phyloP scores from a whole-genome alignment of 495 filamentous ascomycete species.

The Xylaria nigripes region DNA sequence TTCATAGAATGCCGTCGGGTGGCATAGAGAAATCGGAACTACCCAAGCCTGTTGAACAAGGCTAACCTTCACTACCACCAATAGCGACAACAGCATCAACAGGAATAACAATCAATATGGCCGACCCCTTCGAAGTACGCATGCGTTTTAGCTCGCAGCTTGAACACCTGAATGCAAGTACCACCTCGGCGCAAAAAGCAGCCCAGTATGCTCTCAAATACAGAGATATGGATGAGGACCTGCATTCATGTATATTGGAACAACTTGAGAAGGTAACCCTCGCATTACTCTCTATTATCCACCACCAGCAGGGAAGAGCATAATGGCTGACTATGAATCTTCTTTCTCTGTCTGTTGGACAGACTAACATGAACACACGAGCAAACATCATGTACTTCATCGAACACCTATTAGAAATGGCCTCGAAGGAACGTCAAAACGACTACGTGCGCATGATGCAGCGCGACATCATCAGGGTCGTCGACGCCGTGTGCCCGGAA shows the following conservation, averaged over 20 bases:
- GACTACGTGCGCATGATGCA: conserved; percentile 91
- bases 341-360: background rate
- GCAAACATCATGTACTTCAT: conserved; percentile 99
- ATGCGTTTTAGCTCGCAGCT: conserved; percentile 90
- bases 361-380: conserved; percentile 91
- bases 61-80: background rate
- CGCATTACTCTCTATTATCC: background rate
- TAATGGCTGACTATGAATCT: background rate
- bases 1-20: background rate
- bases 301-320: background rate
- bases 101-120: conserved; percentile 43
- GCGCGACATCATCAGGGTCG: conserved; percentile 77
- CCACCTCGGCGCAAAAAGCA: conserved; percentile 81
- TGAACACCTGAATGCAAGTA: conserved; percentile 78
- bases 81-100: background rate
- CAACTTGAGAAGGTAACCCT: conserved; percentile 69
- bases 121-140: conserved; percentile 95
- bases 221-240: conserved; percentile 86
- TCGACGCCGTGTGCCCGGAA: conserved; percentile 80
- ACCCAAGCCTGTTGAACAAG: background rate
- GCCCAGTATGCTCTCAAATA: conserved; percentile 92
- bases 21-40: background rate
- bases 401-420: conserved; percentile 86
- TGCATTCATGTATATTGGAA: conserved; percentile 94
- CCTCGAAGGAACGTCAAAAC: conserved; percentile 59